phyloP scores from a whole-genome alignment of 306 rosid genomes.

The Begonia fuchsioides region DNA sequence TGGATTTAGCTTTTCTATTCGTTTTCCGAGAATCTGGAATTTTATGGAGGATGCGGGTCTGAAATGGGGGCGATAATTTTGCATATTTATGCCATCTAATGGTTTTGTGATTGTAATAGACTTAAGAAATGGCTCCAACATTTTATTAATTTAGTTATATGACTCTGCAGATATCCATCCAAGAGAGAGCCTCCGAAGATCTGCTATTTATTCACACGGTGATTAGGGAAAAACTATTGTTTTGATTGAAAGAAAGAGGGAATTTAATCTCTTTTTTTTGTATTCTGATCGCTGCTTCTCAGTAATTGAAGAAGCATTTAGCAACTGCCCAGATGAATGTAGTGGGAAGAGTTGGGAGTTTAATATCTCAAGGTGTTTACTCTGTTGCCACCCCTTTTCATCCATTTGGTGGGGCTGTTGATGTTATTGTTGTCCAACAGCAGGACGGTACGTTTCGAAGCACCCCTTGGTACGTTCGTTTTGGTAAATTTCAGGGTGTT shows the following conservation, averaged over 20 bases:
- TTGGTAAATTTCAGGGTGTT: slow-evolving; percentile 98
- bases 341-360: slow-evolving; percentile 80
- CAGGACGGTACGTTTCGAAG: slow-evolving; percentile 82
- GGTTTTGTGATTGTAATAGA: neutral
- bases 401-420: slow-evolving; percentile 97
- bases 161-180: slow-evolving; percentile 24
- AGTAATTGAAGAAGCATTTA: slow-evolving; percentile 14
- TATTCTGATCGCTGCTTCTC: slow-evolving; percentile 15
- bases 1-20: neutral
- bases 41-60: neutral
- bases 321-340: slow-evolving; percentile 57
- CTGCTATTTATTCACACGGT: slow-evolving; percentile 2
- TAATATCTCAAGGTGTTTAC: slow-evolving; percentile 78
- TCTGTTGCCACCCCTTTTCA: slow-evolving; percentile 93
- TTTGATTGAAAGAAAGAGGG: slow-evolving; percentile 3
- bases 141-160: neutral
- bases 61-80: neutral
- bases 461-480: slow-evolving; percentile 90
- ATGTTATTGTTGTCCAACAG: slow-evolving; percentile 91
- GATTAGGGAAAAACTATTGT: slow-evolving; percentile 13
- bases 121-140: slow-evolving; percentile 2
- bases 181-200: slow-evolving; percentile 14
- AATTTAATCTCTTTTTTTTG: slow-evolving; percentile 19
- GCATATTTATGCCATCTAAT: too few species aligned
- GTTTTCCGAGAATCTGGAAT: neutral